These are phyloP conservation scores for Bretschneidera sinensis DNA, from an alignment of 345 rosid genomes.

Conservation along the genomic window DNA sequence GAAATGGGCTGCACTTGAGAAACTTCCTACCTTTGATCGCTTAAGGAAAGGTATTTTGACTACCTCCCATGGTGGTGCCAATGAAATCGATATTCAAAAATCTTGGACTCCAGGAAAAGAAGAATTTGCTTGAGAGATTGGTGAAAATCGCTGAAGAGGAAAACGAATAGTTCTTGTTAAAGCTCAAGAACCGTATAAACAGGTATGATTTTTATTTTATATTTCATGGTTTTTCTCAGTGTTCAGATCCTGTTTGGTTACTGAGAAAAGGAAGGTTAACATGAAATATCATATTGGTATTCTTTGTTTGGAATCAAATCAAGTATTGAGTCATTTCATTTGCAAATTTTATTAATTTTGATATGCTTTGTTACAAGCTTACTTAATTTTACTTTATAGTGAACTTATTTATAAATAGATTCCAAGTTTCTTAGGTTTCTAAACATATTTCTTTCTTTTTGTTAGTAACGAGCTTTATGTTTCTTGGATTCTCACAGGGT, in stretches of 20 bases:
- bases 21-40: conserved; percentile 40
- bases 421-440: too few relatives aligned
- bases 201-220: conserved; percentile 12
- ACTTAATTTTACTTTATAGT: too few relatives aligned
- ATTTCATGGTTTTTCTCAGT: neutral
- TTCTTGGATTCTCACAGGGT: conserved; percentile 30
- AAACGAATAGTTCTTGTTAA: conserved; percentile 30
- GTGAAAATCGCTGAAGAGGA: conserved; percentile 29
- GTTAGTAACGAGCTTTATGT: neutral
- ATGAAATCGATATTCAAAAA: conserved; percentile 18
- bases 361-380: too few relatives aligned
- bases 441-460: neutral
- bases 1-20: conserved; percentile 51
- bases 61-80: conserved; percentile 7
- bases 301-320: too few relatives aligned
- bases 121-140: conserved; percentile 30
- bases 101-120: conserved; percentile 22
- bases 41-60: conserved; percentile 39
- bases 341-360: too few relatives aligned
- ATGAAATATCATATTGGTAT: neutral
- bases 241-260: neutral
- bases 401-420: too few relatives aligned
- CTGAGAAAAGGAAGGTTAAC: neutral
- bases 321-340: too few relatives aligned
- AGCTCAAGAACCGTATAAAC: conserved; percentile 30